These are phyloP conservation scores for Tylopilus balloui DNA, from an alignment of 768 basidiomycete genomes.

Conservation along the genomic window DNA sequence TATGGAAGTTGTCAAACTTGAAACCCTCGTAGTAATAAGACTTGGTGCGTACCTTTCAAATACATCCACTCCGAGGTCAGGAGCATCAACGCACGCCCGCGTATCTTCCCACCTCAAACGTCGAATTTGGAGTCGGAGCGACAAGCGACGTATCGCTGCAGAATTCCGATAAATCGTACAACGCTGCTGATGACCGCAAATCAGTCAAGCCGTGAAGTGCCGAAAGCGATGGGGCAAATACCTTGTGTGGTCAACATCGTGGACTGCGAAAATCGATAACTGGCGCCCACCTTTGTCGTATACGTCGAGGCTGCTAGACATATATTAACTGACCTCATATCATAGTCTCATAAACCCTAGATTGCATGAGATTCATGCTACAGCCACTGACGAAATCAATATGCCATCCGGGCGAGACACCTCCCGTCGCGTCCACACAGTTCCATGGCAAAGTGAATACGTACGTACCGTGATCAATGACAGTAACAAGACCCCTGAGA, in stretches of 20 bases:
- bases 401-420: neutral
- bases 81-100: neutral
- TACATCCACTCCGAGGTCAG: conserved; percentile 11
- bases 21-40: neutral
- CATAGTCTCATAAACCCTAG: neutral
- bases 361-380: neutral
- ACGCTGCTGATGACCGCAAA: neutral
- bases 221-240: neutral
- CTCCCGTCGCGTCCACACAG: neutral
- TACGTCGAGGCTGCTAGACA: neutral
- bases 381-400: neutral
- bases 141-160: conserved; percentile 17
- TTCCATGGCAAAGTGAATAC: neutral
- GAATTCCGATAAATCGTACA: conserved; percentile 3
- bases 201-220: neutral
- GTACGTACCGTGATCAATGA: neutral
- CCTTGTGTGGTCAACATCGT: conserved; percentile 11
- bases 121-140: conserved; percentile 8
- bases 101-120: neutral
- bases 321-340: neutral
- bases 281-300: conserved; percentile 2
- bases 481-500: no score
- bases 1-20: neutral
- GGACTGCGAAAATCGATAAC: conserved; percentile 12
- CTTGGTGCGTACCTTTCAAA: conserved; percentile 11